Evolutionary conservation across 148 eudicot species (phyloP).

Genomic region (Pharnaceum exiguum): DNA sequence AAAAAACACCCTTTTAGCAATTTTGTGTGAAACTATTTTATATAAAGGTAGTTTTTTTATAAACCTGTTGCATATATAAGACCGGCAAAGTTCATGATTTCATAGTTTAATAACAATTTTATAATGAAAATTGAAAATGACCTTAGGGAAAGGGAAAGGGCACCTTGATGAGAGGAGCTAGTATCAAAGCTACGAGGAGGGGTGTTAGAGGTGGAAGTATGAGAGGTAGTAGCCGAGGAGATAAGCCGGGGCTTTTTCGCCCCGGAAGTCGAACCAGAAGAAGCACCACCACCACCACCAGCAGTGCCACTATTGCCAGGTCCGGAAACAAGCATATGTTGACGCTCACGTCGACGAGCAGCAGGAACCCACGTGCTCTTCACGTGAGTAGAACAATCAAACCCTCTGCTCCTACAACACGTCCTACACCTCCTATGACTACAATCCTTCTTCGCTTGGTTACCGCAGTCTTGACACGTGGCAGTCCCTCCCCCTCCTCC

Average conservation of each 20-base stretch:
- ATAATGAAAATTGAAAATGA: not conserved
- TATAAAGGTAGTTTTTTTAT: not conserved
- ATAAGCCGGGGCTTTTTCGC: constrained; percentile 67
- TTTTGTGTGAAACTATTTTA: not conserved
- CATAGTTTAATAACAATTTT: too few species aligned
- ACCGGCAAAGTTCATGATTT: not conserved
- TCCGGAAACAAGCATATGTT: constrained; percentile 19
- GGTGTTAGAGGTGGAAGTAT: constrained; percentile 80
- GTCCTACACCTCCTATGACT: constrained; percentile 80
- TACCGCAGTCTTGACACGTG: constrained; percentile 83
- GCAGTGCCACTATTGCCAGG: constrained; percentile 3
- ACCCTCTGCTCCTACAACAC: constrained; percentile 88
- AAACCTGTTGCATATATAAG: not conserved
- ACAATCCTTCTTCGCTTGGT: constrained; percentile 95
- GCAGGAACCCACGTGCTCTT: constrained; percentile 99
- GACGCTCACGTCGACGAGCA: constrained; percentile 68
- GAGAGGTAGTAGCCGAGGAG: constrained; percentile 58
- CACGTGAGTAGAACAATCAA: constrained; percentile 82
- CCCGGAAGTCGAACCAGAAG: constrained; percentile 74
- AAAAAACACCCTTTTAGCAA: not conserved
- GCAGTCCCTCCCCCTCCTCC: constrained; percentile 24
- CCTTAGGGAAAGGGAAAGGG: not conserved
- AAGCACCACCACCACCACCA: constrained; percentile 36
- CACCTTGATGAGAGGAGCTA: constrained; percentile 83
- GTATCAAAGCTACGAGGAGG: constrained; percentile 85